phyloP scores from a whole-genome alignment of 1,284 basidiomycete genomes.

The Puccinia coronata region DNA sequence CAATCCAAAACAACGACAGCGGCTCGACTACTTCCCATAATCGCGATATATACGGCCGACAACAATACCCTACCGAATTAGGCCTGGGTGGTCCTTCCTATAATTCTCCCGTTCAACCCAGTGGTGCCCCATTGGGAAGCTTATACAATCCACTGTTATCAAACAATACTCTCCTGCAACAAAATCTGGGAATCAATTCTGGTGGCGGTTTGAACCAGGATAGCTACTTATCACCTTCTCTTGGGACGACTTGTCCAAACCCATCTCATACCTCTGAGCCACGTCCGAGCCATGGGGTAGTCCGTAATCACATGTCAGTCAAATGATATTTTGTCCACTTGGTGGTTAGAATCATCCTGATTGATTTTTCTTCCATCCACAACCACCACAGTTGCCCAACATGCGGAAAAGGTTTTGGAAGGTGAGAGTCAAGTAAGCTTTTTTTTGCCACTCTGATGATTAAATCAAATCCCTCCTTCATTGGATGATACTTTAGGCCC shows the following conservation, averaged over 20 bases:
- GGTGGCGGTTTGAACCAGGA: background rate
- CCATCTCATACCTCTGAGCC: conserved; percentile 20
- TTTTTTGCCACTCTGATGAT: background rate
- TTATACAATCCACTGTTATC: background rate
- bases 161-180: background rate
- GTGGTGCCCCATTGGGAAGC: background rate
- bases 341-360: background rate
- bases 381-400: conserved; percentile 36
- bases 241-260: conserved; percentile 4
- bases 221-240: background rate
- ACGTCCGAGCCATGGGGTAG: conserved; percentile 17
- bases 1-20: background rate
- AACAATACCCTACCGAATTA: background rate
- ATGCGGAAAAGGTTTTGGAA: conserved; percentile 48
- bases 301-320: conserved; percentile 44
- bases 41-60: conserved; percentile 8
- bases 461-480: background rate
- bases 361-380: background rate
- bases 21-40: background rate
- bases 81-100: background rate
- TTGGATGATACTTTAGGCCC: conserved; percentile 23
- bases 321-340: background rate
- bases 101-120: background rate
- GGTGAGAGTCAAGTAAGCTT: conserved; percentile 5
- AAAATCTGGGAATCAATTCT: background rate